Evolutionary conservation across 306 rosid species (phyloP).

Genomic region (Fagus sylvatica): DNA sequence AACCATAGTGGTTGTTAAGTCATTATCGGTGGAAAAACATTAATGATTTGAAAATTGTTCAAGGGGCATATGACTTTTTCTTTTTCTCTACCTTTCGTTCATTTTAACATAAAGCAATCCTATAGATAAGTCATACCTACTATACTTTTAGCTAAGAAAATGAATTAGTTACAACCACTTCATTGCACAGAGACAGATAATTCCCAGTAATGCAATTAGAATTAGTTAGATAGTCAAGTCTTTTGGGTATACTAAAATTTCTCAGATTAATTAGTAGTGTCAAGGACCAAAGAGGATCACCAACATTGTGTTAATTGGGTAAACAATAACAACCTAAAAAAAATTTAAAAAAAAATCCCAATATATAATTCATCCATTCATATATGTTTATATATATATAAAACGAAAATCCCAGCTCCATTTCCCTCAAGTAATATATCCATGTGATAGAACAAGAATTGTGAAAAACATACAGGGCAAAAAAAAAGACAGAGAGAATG

Average conservation of each 20-base stretch:
- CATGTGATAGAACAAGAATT: background rate
- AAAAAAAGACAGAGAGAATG: background rate
- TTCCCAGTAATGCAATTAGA: background rate
- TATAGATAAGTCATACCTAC: too few species aligned
- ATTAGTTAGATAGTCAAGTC: background rate
- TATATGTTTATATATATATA: background rate
- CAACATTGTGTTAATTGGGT: too few species aligned
- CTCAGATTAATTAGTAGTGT: too few species aligned
- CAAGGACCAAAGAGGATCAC: too few species aligned
- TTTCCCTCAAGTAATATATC: background rate
- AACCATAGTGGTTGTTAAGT: background rate
- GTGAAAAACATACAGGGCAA: background rate
- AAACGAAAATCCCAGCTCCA: background rate
- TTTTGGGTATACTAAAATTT: background rate
- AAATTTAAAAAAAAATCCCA: background rate
- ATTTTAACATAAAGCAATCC: too few species aligned
- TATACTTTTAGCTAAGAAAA: too few species aligned
- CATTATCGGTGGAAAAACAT: background rate
- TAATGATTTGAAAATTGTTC: background rate
- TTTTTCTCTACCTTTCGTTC: background rate
- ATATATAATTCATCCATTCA: background rate
- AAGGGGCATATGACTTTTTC: background rate
- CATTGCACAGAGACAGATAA: background rate
- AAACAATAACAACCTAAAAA: too few species aligned
- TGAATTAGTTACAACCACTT: background rate